phyloP scores from a whole-genome alignment of 176 grass and related monocot genomes.

The Miscanthus lutarioriparius region DNA sequence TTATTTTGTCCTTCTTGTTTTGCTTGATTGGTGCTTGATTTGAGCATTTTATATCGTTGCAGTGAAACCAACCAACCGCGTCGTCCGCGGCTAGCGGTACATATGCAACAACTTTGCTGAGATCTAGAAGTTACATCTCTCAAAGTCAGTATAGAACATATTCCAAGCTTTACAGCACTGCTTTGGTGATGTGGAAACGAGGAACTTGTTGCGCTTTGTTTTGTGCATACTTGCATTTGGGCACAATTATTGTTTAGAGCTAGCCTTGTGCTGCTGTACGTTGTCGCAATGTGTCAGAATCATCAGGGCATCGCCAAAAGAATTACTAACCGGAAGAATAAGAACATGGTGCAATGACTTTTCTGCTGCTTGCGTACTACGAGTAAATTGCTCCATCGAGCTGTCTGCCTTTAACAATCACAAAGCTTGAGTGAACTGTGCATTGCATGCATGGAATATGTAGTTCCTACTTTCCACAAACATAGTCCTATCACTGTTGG shows the following conservation, averaged over 20 bases:
- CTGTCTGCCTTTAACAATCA: conserved; percentile 30
- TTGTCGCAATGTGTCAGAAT: conserved; percentile 40
- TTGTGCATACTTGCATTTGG: background rate
- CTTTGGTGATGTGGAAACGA: conserved; percentile 45
- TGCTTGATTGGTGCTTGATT: conserved; percentile 39
- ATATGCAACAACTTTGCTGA: conserved; percentile 25
- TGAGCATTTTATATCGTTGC: conserved; percentile 8
- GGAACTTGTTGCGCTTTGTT: conserved; percentile 20
- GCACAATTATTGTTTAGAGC: conserved; percentile 17
- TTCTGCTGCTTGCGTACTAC: conserved; percentile 33
- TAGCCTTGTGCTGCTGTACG: background rate
- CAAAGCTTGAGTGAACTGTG: conserved; percentile 29
- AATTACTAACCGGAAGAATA: conserved; percentile 45
- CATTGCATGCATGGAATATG: background rate
- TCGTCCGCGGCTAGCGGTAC: conserved; percentile 18
- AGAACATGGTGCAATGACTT: conserved; percentile 37
- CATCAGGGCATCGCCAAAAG: conserved; percentile 32
- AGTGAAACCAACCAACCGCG: conserved; percentile 30
- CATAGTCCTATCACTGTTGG: background rate
- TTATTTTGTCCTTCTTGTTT: conserved; percentile 13
- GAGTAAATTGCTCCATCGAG: conserved; percentile 34
- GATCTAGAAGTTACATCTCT: conserved; percentile 35
- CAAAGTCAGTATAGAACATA: conserved; percentile 42
- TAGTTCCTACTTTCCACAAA: conserved; percentile 41
- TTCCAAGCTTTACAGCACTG: conserved; percentile 44